These are phyloP conservation scores for Phallus indusiatus DNA, from an alignment of 768 basidiomycete species.

Conservation along the genomic window DNA sequence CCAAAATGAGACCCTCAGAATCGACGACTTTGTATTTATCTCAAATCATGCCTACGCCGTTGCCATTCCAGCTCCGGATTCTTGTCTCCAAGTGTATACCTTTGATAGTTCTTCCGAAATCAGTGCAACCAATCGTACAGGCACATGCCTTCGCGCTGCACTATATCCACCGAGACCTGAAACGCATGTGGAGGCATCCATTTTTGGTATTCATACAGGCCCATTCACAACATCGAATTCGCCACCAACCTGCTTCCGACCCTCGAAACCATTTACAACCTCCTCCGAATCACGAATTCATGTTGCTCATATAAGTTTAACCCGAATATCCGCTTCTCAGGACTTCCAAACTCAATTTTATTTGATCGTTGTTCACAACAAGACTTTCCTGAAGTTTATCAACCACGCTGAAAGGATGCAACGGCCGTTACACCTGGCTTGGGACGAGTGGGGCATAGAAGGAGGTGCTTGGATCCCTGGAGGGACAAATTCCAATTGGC, in stretches of 20 bases:
- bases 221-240: not conserved
- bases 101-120: not conserved
- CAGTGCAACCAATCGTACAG: too few relatives aligned
- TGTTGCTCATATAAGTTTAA: not conserved
- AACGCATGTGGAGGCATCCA: not conserved
- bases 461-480: not conserved
- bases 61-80: slow-evolving; percentile 20
- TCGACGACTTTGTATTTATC: slow-evolving; percentile 41
- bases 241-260: not conserved
- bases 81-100: not conserved
- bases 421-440: not conserved
- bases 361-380: slow-evolving; percentile 5
- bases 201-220: slow-evolving; percentile 6
- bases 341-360: not conserved
- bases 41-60: slow-evolving; percentile 34
- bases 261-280: slow-evolving; percentile 1
- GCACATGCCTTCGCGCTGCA: slow-evolving; percentile 6
- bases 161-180: not conserved
- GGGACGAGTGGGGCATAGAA: not conserved
- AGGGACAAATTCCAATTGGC: slow-evolving; percentile 1
- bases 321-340: not conserved
- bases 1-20: slow-evolving; percentile 15
- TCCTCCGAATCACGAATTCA: slow-evolving; percentile 4
- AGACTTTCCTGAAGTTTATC: not conserved
- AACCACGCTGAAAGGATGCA: not conserved